These are phyloP conservation scores for Coix lacrymajobi DNA, from an alignment of 176 grass and related monocot species.

Conservation along the genomic window DNA sequence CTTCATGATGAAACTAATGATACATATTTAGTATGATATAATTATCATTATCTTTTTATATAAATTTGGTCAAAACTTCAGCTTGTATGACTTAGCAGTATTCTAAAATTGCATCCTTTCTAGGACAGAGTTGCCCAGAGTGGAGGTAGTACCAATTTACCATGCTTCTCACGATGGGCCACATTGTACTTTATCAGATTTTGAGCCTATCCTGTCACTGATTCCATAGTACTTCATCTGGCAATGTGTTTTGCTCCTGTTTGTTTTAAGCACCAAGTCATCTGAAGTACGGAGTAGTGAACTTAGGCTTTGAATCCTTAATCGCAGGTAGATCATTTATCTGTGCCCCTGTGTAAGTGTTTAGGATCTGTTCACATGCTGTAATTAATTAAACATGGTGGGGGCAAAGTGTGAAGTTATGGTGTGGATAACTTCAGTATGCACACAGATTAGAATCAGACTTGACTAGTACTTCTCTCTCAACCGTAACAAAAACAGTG, in stretches of 20 bases:
- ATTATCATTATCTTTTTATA: neutral
- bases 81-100: neutral
- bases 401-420: neutral
- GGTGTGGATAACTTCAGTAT: neutral
- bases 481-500: neutral
- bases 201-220: neutral
- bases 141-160: neutral
- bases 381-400: neutral
- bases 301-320: neutral
- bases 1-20: neutral
- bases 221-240: neutral
- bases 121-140: neutral
- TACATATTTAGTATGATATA: neutral
- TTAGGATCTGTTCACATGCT: neutral
- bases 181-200: neutral
- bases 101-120: neutral
- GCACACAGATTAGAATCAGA: neutral
- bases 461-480: neutral
- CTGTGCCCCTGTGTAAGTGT: neutral
- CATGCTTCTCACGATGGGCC: neutral
- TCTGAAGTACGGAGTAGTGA: neutral
- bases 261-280: neutral
- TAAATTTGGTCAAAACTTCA: neutral
- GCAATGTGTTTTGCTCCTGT: neutral
- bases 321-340: neutral